phyloP scores from a whole-genome alignment of 1,284 basidiomycete genomes.

The Porogramme epimiltina region DNA sequence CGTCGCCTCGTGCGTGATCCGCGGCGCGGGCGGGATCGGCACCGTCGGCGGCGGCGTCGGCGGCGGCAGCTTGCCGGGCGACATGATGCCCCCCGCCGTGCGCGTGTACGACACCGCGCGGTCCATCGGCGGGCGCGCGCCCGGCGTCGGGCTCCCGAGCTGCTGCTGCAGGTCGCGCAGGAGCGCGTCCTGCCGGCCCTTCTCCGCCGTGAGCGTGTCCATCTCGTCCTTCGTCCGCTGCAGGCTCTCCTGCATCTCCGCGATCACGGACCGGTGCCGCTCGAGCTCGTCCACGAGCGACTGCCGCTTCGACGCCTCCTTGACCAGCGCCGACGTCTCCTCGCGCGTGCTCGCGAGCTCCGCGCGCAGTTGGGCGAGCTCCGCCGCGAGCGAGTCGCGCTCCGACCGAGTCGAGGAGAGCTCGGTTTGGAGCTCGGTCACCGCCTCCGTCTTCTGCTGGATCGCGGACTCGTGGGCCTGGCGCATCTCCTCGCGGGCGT shows the following conservation, averaged over 20 bases:
- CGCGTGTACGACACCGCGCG: conserved; percentile 58
- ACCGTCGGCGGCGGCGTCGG: conserved; percentile 87
- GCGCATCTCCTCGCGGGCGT: conserved; percentile 52
- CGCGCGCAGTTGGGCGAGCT: conserved; percentile 57
- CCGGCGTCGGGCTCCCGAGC: conserved; percentile 55
- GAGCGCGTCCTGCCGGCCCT: conserved; percentile 61
- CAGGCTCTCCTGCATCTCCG: conserved; percentile 74
- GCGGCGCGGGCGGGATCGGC: conserved; percentile 83
- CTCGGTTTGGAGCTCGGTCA: conserved; percentile 51
- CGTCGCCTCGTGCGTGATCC: conserved; percentile 41
- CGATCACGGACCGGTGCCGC: conserved; percentile 70
- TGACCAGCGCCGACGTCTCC: conserved; percentile 63
- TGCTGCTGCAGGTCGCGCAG: conserved; percentile 79
- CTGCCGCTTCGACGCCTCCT: conserved; percentile 74
- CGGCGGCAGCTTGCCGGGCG: conserved; percentile 79
- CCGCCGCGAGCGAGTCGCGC: conserved; percentile 52
- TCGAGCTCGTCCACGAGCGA: conserved; percentile 76
- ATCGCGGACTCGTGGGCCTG: conserved; percentile 52
- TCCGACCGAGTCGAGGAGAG: conserved; percentile 48
- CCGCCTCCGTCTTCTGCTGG: conserved; percentile 48
- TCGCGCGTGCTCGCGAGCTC: conserved; percentile 59
- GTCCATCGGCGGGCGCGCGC: conserved; percentile 49
- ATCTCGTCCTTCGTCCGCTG: conserved; percentile 81
- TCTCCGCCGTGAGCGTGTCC: conserved; percentile 74
- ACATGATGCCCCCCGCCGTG: conserved; percentile 55